Evolutionary conservation across 495 filamentous ascomycete species (phyloP).

Genomic region (Chlorociboria aeruginascens): DNA sequence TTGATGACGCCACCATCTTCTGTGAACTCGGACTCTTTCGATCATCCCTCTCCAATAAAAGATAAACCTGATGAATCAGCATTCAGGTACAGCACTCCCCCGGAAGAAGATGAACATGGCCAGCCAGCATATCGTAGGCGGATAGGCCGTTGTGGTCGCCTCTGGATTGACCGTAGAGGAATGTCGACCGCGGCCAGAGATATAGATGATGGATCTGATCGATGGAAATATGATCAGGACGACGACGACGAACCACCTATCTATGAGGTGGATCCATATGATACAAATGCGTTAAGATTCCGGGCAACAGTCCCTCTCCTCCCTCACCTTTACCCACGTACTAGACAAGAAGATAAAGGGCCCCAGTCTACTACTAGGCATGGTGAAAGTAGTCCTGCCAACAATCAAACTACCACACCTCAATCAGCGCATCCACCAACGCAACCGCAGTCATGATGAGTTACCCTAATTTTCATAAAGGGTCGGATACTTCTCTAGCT

Average conservation of each 20-base stretch:
- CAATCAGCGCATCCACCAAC: constrained; percentile 34
- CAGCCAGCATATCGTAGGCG: constrained; percentile 53
- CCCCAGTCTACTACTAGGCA: constrained; percentile 1
- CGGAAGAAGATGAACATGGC: constrained; percentile 19
- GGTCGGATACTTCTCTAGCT: constrained; percentile 1
- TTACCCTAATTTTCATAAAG: constrained; percentile 10
- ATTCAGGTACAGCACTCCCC: constrained; percentile 13
- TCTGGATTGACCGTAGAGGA: constrained; percentile 70
- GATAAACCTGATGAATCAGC: constrained; percentile 17
- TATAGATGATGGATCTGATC: constrained; percentile 40
- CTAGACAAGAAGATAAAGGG: constrained; percentile 3
- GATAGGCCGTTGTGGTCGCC: constrained; percentile 63
- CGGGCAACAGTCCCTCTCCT: constrained; percentile 53
- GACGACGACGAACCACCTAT: constrained; percentile 50
- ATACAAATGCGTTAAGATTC: constrained; percentile 58
- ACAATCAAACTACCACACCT: constrained; percentile 5
- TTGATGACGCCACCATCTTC: constrained; percentile 80
- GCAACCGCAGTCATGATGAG: neutral
- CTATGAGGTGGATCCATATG: constrained; percentile 61
- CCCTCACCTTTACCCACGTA: constrained; percentile 14
- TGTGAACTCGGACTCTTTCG: constrained; percentile 48
- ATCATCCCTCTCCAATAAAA: constrained; percentile 13
- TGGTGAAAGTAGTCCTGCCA: constrained; percentile 21
- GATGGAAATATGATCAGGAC: constrained; percentile 77
- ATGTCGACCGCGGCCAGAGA: constrained; percentile 36